These are phyloP conservation scores for Globisporangium viniferum DNA, from an alignment of 352 stramenopile genomes.

Conservation along the genomic window DNA sequence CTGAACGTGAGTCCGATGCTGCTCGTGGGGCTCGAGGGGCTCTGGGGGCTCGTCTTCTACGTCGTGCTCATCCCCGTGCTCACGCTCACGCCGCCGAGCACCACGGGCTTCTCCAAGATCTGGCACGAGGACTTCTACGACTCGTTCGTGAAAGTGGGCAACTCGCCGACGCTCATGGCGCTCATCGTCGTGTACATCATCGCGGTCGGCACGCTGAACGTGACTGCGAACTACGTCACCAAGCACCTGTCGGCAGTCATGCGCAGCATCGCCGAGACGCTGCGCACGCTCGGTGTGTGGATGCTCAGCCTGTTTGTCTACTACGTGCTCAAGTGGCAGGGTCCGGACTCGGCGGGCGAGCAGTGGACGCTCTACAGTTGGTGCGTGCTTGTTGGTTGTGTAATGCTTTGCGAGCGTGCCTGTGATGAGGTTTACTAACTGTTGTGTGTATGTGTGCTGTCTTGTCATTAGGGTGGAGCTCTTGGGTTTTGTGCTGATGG, in stretches of 20 bases:
- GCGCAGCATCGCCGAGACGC: slow-evolving; percentile 79
- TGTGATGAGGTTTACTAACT: slow-evolving; percentile 5
- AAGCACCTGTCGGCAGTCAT: slow-evolving; percentile 85
- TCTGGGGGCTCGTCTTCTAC: slow-evolving; percentile 87
- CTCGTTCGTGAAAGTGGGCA: slow-evolving; percentile 68
- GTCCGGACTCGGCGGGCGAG: slow-evolving; percentile 53
- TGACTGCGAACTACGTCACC: slow-evolving; percentile 82
- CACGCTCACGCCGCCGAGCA: slow-evolving; percentile 45
- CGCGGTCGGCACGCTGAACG: slow-evolving; percentile 76
- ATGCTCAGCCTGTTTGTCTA: slow-evolving; percentile 73
- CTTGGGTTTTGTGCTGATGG: slow-evolving; percentile 71
- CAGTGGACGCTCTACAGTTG: slow-evolving; percentile 72
- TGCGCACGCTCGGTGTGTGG: slow-evolving; percentile 78
- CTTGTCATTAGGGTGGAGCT: slow-evolving; percentile 55
- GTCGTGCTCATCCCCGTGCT: slow-evolving; percentile 65
- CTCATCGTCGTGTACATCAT: slow-evolving; percentile 67
- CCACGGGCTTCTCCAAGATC: slow-evolving; percentile 57
- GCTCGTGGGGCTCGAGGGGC: slow-evolving; percentile 82
- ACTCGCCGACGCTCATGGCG: slow-evolving; percentile 55
- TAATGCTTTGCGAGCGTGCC: neutral
- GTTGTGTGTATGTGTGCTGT: neutral
- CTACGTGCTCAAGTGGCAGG: slow-evolving; percentile 74
- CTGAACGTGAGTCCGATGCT: slow-evolving; percentile 85
- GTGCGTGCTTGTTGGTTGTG: slow-evolving; percentile 20
- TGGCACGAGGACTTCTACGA: slow-evolving; percentile 84